Base-by-base conservation (phyloP, 352 stramenopile species). In the Aphanomyces euteiches region DNA sequence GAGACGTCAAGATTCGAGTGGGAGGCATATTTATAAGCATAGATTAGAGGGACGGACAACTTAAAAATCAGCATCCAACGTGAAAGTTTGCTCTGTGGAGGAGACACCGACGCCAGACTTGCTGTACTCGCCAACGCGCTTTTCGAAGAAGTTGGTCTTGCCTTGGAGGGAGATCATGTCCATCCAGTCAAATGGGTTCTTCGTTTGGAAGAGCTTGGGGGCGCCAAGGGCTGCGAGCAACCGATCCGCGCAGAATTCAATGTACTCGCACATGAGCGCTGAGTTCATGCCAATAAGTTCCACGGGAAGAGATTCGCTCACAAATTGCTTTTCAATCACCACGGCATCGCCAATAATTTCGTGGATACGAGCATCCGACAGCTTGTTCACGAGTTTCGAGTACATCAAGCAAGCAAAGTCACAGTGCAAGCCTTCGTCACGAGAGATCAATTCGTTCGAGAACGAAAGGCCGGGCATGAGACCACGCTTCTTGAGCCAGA, bases 271-370 rank as follows among this genome's bases (percentile, higher is more conserved):
- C 97, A 99, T 99, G 67, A 99, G 84, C 48, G 67, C 64, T 61
- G 87, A 95, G 87, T 99, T 99, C 97, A 99, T 99, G 57, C 97
- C 97, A 75, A 99, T 99, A 67, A 99, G 85, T 78, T 99, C 96
- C 15, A 99, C 97, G 12, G 97, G 96, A 17, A 99, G 87, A 63
- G 96, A 97, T 72, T 98, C 93, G 36, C 83, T 82, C 60, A 99
- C 93, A 74, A 99, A 99, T 81, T 99, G 95, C 79, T 98, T 92
- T 83, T 99, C 97, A 75, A 99, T 99, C 47, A 78, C 73, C 15
- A 99, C 97, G 39, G 97, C 97, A 64, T 98, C 89, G 38, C 78
- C 82, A 72, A 99, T 92, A 74, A 99, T 99, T 64, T 96, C 89
- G 54, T 96, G 78, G 73, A 99, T 95, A 37, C 93, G 86, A 59